Base-by-base conservation (phyloP, 805 yeast genomes). In the Wilhelminamyces savonicus region DNA sequence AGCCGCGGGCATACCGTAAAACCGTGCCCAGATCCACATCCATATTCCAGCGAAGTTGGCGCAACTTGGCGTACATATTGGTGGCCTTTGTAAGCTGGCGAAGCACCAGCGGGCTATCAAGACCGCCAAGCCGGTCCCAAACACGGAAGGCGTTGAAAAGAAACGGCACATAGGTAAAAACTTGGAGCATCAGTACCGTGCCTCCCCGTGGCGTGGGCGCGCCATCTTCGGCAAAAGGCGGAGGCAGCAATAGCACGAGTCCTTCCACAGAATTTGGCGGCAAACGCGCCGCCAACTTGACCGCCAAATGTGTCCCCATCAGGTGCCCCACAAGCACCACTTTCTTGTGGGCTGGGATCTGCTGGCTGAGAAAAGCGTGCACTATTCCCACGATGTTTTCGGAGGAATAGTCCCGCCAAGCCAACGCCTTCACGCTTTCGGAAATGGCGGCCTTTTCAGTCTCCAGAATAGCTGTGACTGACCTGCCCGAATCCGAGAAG, bases 1-100 rank as follows among this genome's bases (percentile, higher is more conserved):
- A 71, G 2, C 80, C 78, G 21, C 50, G 37, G 2, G 72, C 59
- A 38, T 80, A 76, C 30, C 64, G 61, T 31, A 82, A 53, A 49
- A 82, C 69, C 2, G 74, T 58, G 7, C 40, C 37, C 0, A 86
- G 67, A 28, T 71, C 62, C 11, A 79, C 69, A 50, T 79, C 85
- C 36, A 81, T 44, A 48, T 83, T 82, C 80, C 84, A 78, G 27
- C 85, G 56, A 23, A 82, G 62, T 50, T 82, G 94, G 13, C 76
- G 58, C 25, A 68, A 46, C 29, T 74, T 67, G 27, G 66, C 65
- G 41, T 56, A 62, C 12, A 61, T 43, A 19, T 59, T 54, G 23
- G 54, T 40, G 15, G 32, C 27, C 4, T 23, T 32, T 4, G 50
- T 42, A 2, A 79, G 57, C 59, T 76, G 78, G 13, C 82, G 58